Base-by-base conservation (phyloP, 805 yeast species). In the Ascoidea rubescens region DNA sequence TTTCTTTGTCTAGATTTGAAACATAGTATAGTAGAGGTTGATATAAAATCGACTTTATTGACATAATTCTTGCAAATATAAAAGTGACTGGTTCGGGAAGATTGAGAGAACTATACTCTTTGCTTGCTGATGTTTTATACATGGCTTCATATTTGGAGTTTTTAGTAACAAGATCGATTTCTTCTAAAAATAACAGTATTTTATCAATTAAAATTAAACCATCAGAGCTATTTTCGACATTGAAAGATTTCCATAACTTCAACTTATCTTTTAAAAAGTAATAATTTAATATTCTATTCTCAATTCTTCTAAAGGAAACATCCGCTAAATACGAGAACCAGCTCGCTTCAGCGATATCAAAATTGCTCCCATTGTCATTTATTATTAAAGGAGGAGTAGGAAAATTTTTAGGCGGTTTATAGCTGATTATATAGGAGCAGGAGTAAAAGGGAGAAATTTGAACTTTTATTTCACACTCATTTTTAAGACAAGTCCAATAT, bases 241-340 rank as follows among this genome's bases (percentile, higher is more conserved):
- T 45, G 7, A 12, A 31, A 32, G 42, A 14, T 8, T 28, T 49
- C 49, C 32, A 21, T 5, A 51, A 47, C 12, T 46, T 49, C 10
- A 43, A 32, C 17, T 37, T 37, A 37, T 37, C 43, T 37, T 37
- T 37, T 37, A 37, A 37, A 37, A 32, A 55, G 33, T 53, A 55
- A 12, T 33, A 30, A 43, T 55, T 52, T 48, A 46, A 46, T 12
- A 55, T 55, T 31, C 52, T 54, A 46, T 55, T 55, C 28, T 53
- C 37, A 21, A 55, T 53, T 2, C 55, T 54, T 31, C 58, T 45
- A 14, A 51, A 52, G 44, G 52, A 55, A 5, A 55, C 54, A 32
- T 55, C 58, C 2, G 58, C 54, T 21, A 55, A 52, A 45, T 55
- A 55, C 42, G 52, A 55, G 14, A 53, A 51, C 56, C 58, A 55